Conservation (phyloP, 305 asterid genomes). For the Solanum hybrid region DNA sequence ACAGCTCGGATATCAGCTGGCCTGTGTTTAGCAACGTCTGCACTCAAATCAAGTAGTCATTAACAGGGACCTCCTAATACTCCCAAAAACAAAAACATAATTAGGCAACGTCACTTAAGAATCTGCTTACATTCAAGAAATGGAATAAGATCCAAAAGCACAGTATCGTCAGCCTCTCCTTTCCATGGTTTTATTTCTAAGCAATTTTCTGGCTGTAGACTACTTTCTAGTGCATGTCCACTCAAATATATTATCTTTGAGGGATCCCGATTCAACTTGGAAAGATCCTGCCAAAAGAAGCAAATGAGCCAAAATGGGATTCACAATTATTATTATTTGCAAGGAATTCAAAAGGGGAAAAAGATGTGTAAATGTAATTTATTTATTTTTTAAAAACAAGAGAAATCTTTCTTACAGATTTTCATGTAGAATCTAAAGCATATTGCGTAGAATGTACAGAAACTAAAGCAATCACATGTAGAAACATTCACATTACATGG, state of each 20-base stretch:
- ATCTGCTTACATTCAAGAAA: slow-evolving; percentile 78
- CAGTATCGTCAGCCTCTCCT: slow-evolving; percentile 78
- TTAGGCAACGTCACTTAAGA: background rate
- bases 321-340: background rate
- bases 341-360: background rate
- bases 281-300: slow-evolving; percentile 52
- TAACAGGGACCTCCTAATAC: background rate
- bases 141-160: slow-evolving; percentile 80
- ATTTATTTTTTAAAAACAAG: background rate
- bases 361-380: background rate
- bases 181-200: slow-evolving; percentile 64
- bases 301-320: background rate
- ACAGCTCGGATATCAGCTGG: slow-evolving; percentile 84
- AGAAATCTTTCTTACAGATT: background rate
- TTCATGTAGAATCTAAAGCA: background rate
- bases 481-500: background rate
- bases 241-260: slow-evolving; percentile 64
- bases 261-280: slow-evolving; percentile 85
- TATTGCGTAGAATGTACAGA: background rate
- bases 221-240: slow-evolving; percentile 68
- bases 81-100: background rate
- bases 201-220: slow-evolving; percentile 78
- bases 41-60: slow-evolving; percentile 17
- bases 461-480: background rate
- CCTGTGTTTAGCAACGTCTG: slow-evolving; percentile 81